Conservation (phyloP, 2,329 filamentous ascomycete species). For the Fusarium hainanense region DNA sequence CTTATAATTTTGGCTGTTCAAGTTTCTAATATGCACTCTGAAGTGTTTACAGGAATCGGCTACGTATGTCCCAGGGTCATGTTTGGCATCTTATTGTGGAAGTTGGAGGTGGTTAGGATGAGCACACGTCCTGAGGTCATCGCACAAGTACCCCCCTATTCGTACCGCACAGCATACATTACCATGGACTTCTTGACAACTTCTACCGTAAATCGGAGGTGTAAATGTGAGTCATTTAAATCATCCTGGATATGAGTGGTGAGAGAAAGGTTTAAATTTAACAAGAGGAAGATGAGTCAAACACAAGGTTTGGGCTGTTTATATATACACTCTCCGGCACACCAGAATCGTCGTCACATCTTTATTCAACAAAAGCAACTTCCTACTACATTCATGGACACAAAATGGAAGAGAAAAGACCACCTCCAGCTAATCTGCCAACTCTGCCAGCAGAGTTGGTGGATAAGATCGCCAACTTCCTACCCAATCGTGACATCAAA, state of each 20-base stretch:
- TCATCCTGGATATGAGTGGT: too few relatives aligned
- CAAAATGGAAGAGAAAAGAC: neutral
- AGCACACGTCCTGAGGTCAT: neutral
- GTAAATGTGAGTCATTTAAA: too few relatives aligned
- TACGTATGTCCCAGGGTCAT: neutral
- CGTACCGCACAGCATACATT: too few relatives aligned
- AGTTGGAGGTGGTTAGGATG: neutral
- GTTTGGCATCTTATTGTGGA: neutral
- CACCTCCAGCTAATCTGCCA: neutral
- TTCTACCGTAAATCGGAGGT: too few relatives aligned
- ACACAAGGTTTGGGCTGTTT: neutral
- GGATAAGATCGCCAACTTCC: neutral
- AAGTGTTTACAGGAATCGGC: too few relatives aligned
- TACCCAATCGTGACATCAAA: constrained; percentile 21
- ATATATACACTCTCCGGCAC: neutral
- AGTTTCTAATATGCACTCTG: accelerated
- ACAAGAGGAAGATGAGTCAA: neutral
- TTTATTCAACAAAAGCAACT: accelerated
- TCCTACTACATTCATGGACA: too few relatives aligned
- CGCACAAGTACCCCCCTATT: neutral
- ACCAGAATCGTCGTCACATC: neutral
- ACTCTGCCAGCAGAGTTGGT: constrained; percentile 6
- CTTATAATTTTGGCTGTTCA: too few relatives aligned
- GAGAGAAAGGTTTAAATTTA: too few relatives aligned
- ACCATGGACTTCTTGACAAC: too few relatives aligned